Evolutionary conservation across 1,284 basidiomycete genomes (phyloP).

Genomic region (Pseudozyma sp.): DNA sequence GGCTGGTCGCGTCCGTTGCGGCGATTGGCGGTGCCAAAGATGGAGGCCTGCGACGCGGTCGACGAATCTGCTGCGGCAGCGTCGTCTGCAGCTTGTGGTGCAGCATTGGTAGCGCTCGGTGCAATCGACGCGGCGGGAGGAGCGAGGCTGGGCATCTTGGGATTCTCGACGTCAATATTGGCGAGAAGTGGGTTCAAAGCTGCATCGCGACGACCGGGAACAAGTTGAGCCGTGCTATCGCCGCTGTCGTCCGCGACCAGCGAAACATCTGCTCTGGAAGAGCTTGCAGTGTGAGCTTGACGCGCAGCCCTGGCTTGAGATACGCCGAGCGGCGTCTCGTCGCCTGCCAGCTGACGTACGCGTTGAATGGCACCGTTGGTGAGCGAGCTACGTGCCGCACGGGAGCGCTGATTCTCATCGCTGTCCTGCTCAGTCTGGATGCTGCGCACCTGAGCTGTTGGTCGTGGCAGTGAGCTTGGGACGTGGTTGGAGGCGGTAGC

Average conservation of each 20-base stretch:
- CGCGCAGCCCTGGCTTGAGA: conserved; percentile 35
- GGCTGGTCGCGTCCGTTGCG: conserved; percentile 30
- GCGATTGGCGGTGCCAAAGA: conserved; percentile 36
- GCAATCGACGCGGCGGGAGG: background rate
- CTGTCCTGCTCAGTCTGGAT: conserved; percentile 1
- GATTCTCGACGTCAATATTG: conserved; percentile 40
- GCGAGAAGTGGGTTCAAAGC: conserved; percentile 11
- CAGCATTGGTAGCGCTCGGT: background rate
- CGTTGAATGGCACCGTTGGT: conserved; percentile 44
- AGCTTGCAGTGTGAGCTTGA: conserved; percentile 12
- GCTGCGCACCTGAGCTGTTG: conserved; percentile 23
- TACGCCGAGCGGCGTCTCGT: conserved; percentile 45
- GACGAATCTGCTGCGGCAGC: conserved; percentile 16
- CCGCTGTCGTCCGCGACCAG: conserved; percentile 33
- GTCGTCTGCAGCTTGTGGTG: background rate
- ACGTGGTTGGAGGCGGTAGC: conserved; percentile 20
- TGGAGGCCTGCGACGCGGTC: conserved; percentile 27
- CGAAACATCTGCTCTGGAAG: conserved; percentile 17
- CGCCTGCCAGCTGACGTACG: conserved; percentile 39
- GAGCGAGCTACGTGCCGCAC: conserved; percentile 34
- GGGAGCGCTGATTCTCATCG: conserved; percentile 21
- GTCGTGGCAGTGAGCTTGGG: conserved; percentile 38
- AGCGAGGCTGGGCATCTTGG: conserved; percentile 22
- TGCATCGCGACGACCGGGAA: conserved; percentile 30
- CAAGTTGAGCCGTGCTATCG: conserved; percentile 32